These are phyloP conservation scores for Perkinsela sp. DNA, from an alignment of 208 protist species.

Conservation along the genomic window DNA sequence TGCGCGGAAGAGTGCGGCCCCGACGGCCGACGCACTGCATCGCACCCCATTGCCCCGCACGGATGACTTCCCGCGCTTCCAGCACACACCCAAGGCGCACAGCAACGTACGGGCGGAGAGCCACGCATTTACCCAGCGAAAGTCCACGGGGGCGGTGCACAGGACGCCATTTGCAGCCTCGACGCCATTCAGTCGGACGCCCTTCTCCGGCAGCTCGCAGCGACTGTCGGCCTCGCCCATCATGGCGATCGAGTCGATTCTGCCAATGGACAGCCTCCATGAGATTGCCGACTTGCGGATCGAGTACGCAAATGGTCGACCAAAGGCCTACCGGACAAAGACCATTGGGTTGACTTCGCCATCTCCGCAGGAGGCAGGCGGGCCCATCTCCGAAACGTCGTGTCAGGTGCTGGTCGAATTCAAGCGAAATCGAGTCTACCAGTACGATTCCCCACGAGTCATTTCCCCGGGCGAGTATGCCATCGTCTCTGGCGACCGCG, in stretches of 20 bases:
- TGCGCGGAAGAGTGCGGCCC: neutral
- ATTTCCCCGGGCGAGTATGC: constrained; percentile 43
- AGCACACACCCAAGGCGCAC: too few relatives aligned
- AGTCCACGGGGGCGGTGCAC: too few relatives aligned
- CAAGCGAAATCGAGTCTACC: constrained; percentile 40
- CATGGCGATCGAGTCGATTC: constrained; percentile 72
- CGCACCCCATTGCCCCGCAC: neutral
- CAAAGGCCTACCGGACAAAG: constrained; percentile 11
- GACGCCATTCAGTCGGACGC: neutral
- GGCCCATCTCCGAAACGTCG: constrained; percentile 26
- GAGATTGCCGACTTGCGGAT: constrained; percentile 19
- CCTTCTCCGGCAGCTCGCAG: constrained; percentile 9
- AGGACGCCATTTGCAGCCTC: neutral
- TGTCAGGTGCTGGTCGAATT: constrained; percentile 66
- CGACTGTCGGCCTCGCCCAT: constrained; percentile 63
- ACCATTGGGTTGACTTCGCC: neutral
- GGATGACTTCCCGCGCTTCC: too few relatives aligned
- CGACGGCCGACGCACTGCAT: neutral
- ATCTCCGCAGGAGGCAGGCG: constrained; percentile 3
- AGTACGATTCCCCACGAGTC: constrained; percentile 37
- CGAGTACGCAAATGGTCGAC: constrained; percentile 21
- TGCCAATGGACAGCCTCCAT: constrained; percentile 65
- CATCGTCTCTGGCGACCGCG: constrained; percentile 47
- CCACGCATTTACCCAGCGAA: neutral
- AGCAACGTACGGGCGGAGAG: neutral